These are phyloP conservation scores for Dioscorea alata DNA, from an alignment of 106 monocot species.

Conservation along the genomic window DNA sequence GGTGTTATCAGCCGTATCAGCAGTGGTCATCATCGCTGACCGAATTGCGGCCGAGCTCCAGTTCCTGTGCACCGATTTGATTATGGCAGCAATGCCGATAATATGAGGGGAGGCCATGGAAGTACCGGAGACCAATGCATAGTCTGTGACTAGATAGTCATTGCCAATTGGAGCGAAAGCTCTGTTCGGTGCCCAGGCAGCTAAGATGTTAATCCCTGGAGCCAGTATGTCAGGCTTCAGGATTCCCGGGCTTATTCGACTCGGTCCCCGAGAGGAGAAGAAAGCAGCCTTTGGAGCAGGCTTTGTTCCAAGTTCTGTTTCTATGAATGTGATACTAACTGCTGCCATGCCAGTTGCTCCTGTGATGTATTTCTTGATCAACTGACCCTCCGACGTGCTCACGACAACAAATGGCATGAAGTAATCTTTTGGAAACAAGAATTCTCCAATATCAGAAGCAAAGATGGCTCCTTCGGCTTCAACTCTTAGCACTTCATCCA, in stretches of 20 bases:
- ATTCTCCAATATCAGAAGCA: background rate
- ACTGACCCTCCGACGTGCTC: background rate
- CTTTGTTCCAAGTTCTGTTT: conserved; percentile 9
- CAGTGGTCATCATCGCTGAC: conserved; percentile 83
- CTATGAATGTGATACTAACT: conserved; percentile 35
- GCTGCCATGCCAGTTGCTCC: conserved; percentile 23
- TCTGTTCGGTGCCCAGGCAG: conserved; percentile 29
- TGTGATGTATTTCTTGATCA: background rate
- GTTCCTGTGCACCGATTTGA: conserved; percentile 32
- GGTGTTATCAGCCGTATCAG: conserved; percentile 36
- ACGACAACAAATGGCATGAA: conserved; percentile 19
- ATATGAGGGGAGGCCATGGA: conserved; percentile 73
- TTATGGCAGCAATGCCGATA: conserved; percentile 54
- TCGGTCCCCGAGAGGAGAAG: conserved; percentile 64
- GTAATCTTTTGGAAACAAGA: conserved; percentile 19
- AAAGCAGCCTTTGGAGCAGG: conserved; percentile 36
- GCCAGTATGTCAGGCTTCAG: conserved; percentile 78
- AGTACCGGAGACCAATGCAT: conserved; percentile 38
- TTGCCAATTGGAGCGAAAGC: conserved; percentile 4
- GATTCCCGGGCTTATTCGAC: conserved; percentile 25
- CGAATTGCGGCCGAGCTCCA: conserved; percentile 71
- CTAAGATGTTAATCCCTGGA: conserved; percentile 45
- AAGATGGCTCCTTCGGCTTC: conserved; percentile 28
- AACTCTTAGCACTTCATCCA: background rate
- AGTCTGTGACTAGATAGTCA: background rate